Base-by-base conservation (phyloP, 208 protist species). In the Jaenimonas drosophilae region DNA sequence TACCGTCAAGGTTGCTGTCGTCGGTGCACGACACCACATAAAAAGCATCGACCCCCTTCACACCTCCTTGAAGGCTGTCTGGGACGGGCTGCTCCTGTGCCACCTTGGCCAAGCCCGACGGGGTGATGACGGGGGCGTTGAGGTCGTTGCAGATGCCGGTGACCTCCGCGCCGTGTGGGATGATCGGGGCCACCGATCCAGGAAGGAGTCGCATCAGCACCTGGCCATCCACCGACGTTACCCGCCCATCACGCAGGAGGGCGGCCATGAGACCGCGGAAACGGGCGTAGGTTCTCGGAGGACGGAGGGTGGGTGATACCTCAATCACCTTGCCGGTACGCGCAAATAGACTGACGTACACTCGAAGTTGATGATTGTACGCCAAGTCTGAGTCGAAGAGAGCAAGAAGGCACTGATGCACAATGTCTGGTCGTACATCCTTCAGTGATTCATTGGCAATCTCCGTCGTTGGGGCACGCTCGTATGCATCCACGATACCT, bases 371-470 rank as follows among this genome's bases (percentile, higher is more conserved):
- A 21, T 70, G 60, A 40, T 72, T 50, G 50, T 78, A 64, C 14
- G 77, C 80, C 23, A 94, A 70, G 26, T 86, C 78, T 5, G 75
- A 84, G 61, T 94, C 86, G 53, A 86, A 95, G 33, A 95, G 78
- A 14, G 87, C 87, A n/a, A 95, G 75, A 7, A 95, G 79, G 49
- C 78, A 90, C 66, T 95, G 87, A 43, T 95, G 87, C 17, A 95
- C 83, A 64, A 92, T 92, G 40, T 95, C 87, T 7, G 87, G 82
- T 0, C 82, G 79, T 41, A 89, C 77, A 43, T 82, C 81, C 37
- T 65, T 58, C 30, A 87, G 55, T 0, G 77, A 88, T 32, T 58
- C 45, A 51, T 91, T 94, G 12, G 68, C 58, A 29, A 91, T 70
- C 54, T 81, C 76, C 9, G 81, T 91, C 26, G 66, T 84, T n/a